These are phyloP conservation scores for Diplosphaera chodatii DNA, from an alignment of 139 green algal species.

Conservation along the genomic window DNA sequence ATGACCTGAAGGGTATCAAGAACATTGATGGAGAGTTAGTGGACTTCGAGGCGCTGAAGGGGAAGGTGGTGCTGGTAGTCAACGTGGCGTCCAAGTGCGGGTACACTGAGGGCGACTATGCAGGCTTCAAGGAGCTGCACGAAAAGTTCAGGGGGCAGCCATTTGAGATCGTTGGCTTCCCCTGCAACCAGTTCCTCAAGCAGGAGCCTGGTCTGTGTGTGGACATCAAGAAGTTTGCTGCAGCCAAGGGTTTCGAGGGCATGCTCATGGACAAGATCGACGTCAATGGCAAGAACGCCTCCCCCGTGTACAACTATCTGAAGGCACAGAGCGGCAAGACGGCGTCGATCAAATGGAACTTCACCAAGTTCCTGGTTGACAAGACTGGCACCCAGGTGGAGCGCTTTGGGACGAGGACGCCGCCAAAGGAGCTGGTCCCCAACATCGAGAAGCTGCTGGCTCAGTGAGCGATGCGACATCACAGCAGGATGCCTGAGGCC, in stretches of 20 bases:
- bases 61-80: conserved; percentile 21
- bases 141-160: conserved; percentile 25
- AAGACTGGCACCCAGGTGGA: conserved; percentile 5
- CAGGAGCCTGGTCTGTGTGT: conserved; percentile 31
- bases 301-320: conserved; percentile 16
- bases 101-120: conserved; percentile 41
- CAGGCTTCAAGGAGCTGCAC: conserved; percentile 23
- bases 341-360: conserved; percentile 7
- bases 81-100: conserved; percentile 43
- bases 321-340: conserved; percentile 9
- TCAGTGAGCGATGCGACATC: too few relatives aligned
- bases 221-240: conserved; percentile 29
- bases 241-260: conserved; percentile 18
- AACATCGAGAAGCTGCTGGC: conserved; percentile 13
- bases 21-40: not conserved
- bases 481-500: too few relatives aligned
- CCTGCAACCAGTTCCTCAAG: conserved; percentile 40
- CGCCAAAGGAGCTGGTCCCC: conserved; percentile 3
- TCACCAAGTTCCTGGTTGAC: conserved; percentile 12
- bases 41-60: not conserved
- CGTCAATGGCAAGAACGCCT: conserved; percentile 15
- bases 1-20: not conserved
- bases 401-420: not conserved
- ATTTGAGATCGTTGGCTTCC: conserved; percentile 39
- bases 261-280: conserved; percentile 27